phyloP scores from a whole-genome alignment of 192 early-diverging fungal genomes.

The Physocladia obscura region DNA sequence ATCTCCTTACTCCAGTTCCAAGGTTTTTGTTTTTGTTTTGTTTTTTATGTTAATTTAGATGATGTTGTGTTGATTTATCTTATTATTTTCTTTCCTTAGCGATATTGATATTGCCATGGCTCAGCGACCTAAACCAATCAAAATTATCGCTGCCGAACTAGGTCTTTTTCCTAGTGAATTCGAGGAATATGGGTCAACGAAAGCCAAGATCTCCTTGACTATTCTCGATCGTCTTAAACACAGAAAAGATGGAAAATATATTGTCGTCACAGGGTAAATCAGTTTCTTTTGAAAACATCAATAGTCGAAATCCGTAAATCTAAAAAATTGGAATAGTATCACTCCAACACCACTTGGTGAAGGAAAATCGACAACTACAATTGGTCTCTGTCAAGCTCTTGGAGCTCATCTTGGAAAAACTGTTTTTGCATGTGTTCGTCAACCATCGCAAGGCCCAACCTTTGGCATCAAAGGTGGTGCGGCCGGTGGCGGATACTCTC shows the following conservation, averaged over 20 bases:
- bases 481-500: conserved; percentile 97
- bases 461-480: conserved; percentile 99
- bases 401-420: conserved; percentile 86
- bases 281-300: neutral
- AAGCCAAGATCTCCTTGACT: conserved; percentile 85
- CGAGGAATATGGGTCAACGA: conserved; percentile 83
- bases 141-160: conserved; percentile 77
- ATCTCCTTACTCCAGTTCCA: conserved; percentile 79
- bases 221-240: conserved; percentile 82
- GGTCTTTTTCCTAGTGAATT: conserved; percentile 69
- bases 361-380: conserved; percentile 96
- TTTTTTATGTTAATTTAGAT: neutral
- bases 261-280: conserved; percentile 85
- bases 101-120: conserved; percentile 93
- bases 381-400: conserved; percentile 93
- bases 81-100: conserved; percentile 33
- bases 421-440: conserved; percentile 94
- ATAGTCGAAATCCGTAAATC: neutral
- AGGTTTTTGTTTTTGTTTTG: neutral
- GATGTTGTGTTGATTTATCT: neutral
- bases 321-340: conserved; percentile 55
- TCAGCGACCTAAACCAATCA: conserved; percentile 84
- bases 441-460: conserved; percentile 98
- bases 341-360: conserved; percentile 98
- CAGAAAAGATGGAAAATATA: conserved; percentile 81